These are phyloP conservation scores for Vigna mungo DNA, from an alignment of 306 rosid species.

Conservation along the genomic window DNA sequence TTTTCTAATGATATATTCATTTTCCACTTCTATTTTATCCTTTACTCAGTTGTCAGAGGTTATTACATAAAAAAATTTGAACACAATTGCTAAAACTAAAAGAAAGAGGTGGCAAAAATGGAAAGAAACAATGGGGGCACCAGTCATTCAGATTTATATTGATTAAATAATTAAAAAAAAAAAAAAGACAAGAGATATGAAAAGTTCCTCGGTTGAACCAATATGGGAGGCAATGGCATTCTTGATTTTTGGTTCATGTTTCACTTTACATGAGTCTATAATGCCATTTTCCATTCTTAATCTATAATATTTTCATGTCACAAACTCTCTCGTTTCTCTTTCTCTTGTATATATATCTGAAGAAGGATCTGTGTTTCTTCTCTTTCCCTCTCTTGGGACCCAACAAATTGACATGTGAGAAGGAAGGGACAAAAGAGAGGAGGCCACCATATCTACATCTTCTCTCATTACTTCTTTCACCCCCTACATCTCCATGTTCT, in stretches of 20 bases:
- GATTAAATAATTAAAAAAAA: not conserved
- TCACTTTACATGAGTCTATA: constrained; percentile 34
- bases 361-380: constrained; percentile 42
- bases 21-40: too few species aligned
- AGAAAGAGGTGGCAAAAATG: not conserved
- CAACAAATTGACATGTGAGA: constrained; percentile 51
- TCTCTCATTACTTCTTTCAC: constrained; percentile 50
- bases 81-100: not conserved
- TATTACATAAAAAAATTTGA: not conserved
- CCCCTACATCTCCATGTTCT: constrained; percentile 71
- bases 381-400: constrained; percentile 63
- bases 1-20: too few species aligned
- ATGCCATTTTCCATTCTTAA: not conserved
- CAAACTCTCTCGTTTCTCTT: not conserved
- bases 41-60: not conserved
- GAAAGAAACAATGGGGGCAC: constrained; percentile 59
- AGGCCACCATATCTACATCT: constrained; percentile 56
- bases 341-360: constrained; percentile 35
- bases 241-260: constrained; percentile 50
- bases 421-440: constrained; percentile 50
- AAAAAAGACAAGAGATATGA: constrained; percentile 57
- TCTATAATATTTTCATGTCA: not conserved
- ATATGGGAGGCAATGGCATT: constrained; percentile 50
- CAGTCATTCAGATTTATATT: constrained; percentile 46
- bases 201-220: constrained; percentile 59